Percentiles rank a stretch among this genome's conserved stretches.
Evolutionary conservation across 306 rosid species (phyloP).

Genomic region (Pyrus bretschneideri): DNA sequence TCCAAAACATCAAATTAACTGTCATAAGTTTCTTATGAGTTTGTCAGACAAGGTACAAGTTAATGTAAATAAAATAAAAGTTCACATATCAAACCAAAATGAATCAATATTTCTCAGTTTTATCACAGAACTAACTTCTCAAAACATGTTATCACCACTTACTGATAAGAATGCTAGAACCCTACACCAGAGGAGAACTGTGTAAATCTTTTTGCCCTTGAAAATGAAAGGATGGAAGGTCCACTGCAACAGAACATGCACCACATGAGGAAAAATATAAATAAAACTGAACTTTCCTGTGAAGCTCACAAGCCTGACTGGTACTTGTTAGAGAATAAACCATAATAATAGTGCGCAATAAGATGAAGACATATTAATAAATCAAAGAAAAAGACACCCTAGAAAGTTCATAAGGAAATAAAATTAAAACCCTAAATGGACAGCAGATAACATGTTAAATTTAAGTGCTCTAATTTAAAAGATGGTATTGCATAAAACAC

Average conservation of each 20-base stretch:
- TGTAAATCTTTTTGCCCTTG: slow-evolving; percentile 89
- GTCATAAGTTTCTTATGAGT: neutral
- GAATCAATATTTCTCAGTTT: neutral
- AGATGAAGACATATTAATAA: neutral
- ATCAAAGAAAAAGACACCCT: neutral
- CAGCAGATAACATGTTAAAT: neutral
- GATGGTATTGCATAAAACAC: neutral
- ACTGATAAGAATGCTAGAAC: slow-evolving; percentile 90
- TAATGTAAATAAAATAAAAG: neutral
- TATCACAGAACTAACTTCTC: neutral
- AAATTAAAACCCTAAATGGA: neutral
- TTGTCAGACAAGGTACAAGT: neutral
- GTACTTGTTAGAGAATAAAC: neutral
- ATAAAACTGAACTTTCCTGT: neutral
- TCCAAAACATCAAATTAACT: neutral
- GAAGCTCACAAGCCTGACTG: neutral
- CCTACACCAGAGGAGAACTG: slow-evolving; percentile 96
- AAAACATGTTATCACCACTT: slow-evolving; percentile 28
- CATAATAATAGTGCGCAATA: neutral
- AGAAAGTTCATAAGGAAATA: neutral
- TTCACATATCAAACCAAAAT: neutral
- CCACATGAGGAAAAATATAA: slow-evolving; percentile 4
- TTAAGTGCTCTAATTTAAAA: neutral
- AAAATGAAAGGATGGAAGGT: slow-evolving; percentile 87
- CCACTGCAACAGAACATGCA: slow-evolving; percentile 71